A percentile compares a stretch with the other conserved stretches of the same genome.
These are phyloP conservation scores for Hypomyces rosellus DNA, from an alignment of 2,329 filamentous ascomycete genomes.

Conservation along the genomic window DNA sequence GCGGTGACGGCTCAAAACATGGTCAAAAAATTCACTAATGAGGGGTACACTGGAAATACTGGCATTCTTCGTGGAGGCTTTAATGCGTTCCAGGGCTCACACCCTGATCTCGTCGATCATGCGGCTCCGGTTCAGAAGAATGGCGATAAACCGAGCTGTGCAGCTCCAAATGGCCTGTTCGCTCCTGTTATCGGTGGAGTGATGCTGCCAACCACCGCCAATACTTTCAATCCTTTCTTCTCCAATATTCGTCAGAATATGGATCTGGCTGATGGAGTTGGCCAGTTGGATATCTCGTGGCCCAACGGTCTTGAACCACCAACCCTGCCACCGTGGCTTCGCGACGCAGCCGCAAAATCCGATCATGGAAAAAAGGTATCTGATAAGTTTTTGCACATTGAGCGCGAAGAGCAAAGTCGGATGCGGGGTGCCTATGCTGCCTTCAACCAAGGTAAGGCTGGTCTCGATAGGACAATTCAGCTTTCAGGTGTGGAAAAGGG, in stretches of 20 bases:
- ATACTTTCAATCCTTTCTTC: slow-evolving; percentile 82
- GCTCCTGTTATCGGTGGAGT: slow-evolving; percentile 83
- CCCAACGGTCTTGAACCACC: slow-evolving; percentile 41
- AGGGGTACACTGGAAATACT: slow-evolving; percentile 69
- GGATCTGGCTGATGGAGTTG: slow-evolving; percentile 88
- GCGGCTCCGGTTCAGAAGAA: slow-evolving; percentile 29
- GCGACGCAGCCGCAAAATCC: slow-evolving; percentile 54
- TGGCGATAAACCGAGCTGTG: slow-evolving; percentile 42
- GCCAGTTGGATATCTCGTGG: slow-evolving; percentile 59
- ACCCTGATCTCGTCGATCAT: slow-evolving; percentile 57
- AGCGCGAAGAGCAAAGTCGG: slow-evolving; percentile 79
- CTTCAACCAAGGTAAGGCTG: slow-evolving; percentile 35
- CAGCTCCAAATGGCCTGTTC: slow-evolving; percentile 38
- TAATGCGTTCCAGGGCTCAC: slow-evolving; percentile 60
- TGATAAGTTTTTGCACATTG: slow-evolving; percentile 76
- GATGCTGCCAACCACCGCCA: slow-evolving; percentile 63
- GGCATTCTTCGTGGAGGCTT: slow-evolving; percentile 81
- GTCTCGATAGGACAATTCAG: slow-evolving; percentile 45
- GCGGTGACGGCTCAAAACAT: slow-evolving; percentile 76
- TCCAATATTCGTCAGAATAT: slow-evolving; percentile 94
- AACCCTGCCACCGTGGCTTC: slow-evolving; percentile 70
- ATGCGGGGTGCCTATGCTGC: slow-evolving; percentile 72
- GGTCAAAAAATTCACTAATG: slow-evolving; percentile 83
- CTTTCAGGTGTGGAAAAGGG: slow-evolving; percentile 93
- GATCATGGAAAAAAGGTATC: slow-evolving; percentile 78